Evolutionary conservation across 306 rosid species (phyloP), one percentile per base, ranked within the genome.

Genomic region (Malus sylvestris): DNA sequence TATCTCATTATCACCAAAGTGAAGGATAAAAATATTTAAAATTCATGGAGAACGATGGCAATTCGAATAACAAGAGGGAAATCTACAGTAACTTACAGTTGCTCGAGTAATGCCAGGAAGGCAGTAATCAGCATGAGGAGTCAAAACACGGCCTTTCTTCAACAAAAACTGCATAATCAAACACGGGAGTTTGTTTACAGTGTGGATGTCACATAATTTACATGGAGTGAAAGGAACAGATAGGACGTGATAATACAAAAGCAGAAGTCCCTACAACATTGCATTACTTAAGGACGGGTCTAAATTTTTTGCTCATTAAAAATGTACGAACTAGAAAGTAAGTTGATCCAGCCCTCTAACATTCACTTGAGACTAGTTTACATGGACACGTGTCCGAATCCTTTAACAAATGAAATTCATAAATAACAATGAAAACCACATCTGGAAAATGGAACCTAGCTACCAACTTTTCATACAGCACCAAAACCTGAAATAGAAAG

Each of bases 101-200:
- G 91, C 91, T 63, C 96, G 89, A 61, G 97, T 92, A 40, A 92
- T 86, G 66, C 97, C 97, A 77, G 97, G 96, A 78, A 92, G 96
- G 79, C 97, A 88, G 75, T 88, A 92, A 83, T 92, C 97, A 70
- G 97, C 96, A 82, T 86, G 96, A 55, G 97, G 96, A 16, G 97
- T 90, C 81, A 86, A 73, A 65, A 92, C 92, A 64, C 73, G 83
- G 15, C 91, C 93, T 81, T 79, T 92, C 84, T 92, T 92, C 70
- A 92, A 93, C 51, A 92, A 62, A 78, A 92, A 92, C 97, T 92
- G 90, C 85, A 80, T 12, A 70, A 72, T 25, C 44, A 65, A 77
- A 73, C 63, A 67, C 63, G 12, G 61, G 32, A 55, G 27, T 40
- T 23, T 57, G 20, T 55, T 53, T 18, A 8, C 58, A 32, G 65